phyloP scores from a whole-genome alignment of 164 flowering plant genomes.

The Nelumbo lutea region DNA sequence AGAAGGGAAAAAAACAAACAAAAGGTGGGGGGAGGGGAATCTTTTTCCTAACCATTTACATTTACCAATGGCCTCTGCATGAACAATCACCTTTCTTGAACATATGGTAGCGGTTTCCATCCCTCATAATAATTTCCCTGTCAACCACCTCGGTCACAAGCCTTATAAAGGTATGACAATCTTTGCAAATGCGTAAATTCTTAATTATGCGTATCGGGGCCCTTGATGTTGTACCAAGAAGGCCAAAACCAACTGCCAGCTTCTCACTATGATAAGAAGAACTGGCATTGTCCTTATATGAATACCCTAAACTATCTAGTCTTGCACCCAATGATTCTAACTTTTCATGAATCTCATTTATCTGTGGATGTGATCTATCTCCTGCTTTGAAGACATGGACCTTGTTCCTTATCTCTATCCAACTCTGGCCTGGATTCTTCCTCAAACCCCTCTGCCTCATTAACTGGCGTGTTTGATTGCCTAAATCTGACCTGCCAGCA shows the following conservation, averaged over 20 bases:
- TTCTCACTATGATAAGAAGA: conserved; percentile 41
- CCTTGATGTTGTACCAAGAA: conserved; percentile 29
- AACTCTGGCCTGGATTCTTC: conserved; percentile 41
- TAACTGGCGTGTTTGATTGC: conserved; percentile 25
- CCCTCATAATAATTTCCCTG: conserved; percentile 42
- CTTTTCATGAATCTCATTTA: conserved; percentile 29
- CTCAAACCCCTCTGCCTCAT: conserved; percentile 43
- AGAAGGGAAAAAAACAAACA: too few species aligned
- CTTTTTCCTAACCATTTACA: not conserved
- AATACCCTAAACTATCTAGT: conserved; percentile 20
- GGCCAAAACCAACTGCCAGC: conserved; percentile 45
- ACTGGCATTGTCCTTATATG: conserved; percentile 16
- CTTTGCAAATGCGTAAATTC: conserved; percentile 37
- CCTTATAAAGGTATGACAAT: conserved; percentile 42
- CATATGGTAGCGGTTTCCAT: conserved; percentile 41
- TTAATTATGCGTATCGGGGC: conserved; percentile 41
- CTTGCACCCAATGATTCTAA: conserved; percentile 21
- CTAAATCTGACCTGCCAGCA: conserved; percentile 31
- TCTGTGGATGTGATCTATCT: conserved; percentile 31
- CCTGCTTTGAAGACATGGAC: conserved; percentile 34
- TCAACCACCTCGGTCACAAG: conserved; percentile 22
- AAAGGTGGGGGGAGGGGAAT: too few species aligned
- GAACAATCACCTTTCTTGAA: conserved; percentile 45
- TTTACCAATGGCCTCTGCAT: conserved; percentile 36
- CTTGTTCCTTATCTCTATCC: conserved; percentile 37